These are phyloP conservation scores for Trichoderma hamatum DNA, from an alignment of 2,329 filamentous ascomycete species.

Conservation along the genomic window DNA sequence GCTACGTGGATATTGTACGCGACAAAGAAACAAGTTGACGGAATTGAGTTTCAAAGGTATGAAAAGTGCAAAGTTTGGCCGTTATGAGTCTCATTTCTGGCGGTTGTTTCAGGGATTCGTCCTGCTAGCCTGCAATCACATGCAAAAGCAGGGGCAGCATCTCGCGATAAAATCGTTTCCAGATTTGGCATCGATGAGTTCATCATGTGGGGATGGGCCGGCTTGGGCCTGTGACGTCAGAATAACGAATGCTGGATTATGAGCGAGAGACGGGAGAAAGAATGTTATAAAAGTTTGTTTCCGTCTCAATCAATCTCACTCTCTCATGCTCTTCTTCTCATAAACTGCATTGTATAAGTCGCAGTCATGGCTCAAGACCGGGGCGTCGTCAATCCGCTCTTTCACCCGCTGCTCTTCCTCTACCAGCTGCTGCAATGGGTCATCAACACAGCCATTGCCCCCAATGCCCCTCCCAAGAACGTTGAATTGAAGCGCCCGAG, in stretches of 20 bases:
- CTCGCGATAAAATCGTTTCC: background rate
- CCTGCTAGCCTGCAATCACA: slow-evolving; percentile 18
- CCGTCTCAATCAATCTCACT: background rate
- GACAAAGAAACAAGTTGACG: background rate
- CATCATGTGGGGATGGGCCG: slow-evolving; percentile 23
- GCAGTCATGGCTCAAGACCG: slow-evolving; percentile 14
- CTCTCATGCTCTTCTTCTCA: background rate
- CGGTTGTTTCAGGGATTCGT: slow-evolving; percentile 3
- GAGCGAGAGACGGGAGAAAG: too few species aligned
- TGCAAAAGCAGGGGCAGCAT: slow-evolving; percentile 14
- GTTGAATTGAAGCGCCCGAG: slow-evolving; percentile 62
- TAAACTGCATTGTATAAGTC: background rate
- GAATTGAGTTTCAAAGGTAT: background rate
- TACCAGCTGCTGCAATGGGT: slow-evolving; percentile 69
- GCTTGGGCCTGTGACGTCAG: slow-evolving; percentile 36
- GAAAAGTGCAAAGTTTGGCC: background rate
- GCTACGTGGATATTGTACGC: background rate
- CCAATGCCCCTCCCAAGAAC: slow-evolving; percentile 65
- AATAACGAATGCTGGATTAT: slow-evolving; percentile 7
- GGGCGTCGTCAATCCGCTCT: slow-evolving; percentile 42
- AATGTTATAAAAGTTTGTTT: background rate
- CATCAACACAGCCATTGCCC: slow-evolving; percentile 67
- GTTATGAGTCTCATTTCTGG: slow-evolving; percentile 1
- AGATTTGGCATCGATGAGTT: slow-evolving; percentile 15
- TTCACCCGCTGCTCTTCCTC: slow-evolving; percentile 62